These are phyloP conservation scores for Themeda triandra DNA, from an alignment of 176 grass and related monocot genomes.

Conservation along the genomic window DNA sequence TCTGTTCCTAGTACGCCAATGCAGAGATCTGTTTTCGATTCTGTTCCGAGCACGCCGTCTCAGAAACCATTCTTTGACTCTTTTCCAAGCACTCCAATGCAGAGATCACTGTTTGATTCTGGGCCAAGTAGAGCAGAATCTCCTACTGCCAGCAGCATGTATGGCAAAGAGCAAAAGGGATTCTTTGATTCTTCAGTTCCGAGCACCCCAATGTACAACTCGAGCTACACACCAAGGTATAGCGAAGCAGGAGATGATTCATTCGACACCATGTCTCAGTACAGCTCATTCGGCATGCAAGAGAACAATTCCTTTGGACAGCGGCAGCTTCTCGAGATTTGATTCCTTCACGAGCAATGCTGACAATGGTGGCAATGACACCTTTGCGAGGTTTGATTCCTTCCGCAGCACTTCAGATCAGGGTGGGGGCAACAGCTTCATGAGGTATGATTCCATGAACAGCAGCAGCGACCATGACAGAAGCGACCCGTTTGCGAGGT, in stretches of 20 bases:
- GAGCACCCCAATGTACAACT: conserved; percentile 83
- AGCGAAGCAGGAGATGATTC: conserved; percentile 90
- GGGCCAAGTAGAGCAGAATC: conserved; percentile 60
- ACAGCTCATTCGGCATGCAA: conserved; percentile 52
- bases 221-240: conserved; percentile 78
- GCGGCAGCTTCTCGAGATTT: conserved; percentile 60
- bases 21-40: conserved; percentile 64
- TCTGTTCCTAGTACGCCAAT: conserved; percentile 47
- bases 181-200: conserved; percentile 82
- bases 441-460: conserved; percentile 69
- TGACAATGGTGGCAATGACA: conserved; percentile 40
- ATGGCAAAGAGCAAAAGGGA: conserved; percentile 54
- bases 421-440: conserved; percentile 45
- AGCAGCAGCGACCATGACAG: conserved; percentile 64
- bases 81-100: conserved; percentile 61
- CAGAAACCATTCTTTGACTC: conserved; percentile 73
- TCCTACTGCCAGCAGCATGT: conserved; percentile 47
- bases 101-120: conserved; percentile 62
- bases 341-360: conserved; percentile 66
- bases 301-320: conserved; percentile 43
- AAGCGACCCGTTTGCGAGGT: conserved; percentile 52
- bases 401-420: conserved; percentile 73
- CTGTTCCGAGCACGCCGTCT: conserved; percentile 57
- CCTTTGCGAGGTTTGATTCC: conserved; percentile 73
- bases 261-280: conserved; percentile 69